phyloP scores from a whole-genome alignment of 73 alveolate genomes.

The Paramecium primaurelia region DNA sequence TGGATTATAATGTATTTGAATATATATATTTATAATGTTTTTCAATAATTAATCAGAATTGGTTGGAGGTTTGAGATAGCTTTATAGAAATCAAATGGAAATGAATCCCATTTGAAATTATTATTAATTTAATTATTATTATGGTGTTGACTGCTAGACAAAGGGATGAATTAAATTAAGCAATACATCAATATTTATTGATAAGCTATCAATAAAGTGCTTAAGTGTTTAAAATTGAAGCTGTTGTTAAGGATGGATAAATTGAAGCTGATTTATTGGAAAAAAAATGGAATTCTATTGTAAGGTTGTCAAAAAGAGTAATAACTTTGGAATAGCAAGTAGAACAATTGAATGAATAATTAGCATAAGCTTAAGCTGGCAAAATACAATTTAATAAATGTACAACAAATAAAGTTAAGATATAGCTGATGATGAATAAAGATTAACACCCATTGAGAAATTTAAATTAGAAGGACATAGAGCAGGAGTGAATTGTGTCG shows the following conservation, averaged over 20 bases:
- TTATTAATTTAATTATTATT: neutral
- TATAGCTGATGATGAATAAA: constrained; percentile 1
- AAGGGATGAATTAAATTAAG: constrained; percentile 59
- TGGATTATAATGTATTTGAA: neutral
- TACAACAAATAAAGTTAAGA: constrained; percentile 19
- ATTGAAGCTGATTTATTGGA: constrained; percentile 73
- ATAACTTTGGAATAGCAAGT: constrained; percentile 76
- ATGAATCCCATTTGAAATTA: neutral
- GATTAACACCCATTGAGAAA: constrained; percentile 65
- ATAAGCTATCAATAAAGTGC: constrained; percentile 37
- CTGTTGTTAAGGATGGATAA: constrained; percentile 32
- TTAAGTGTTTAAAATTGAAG: constrained; percentile 22
- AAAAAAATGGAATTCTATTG: constrained; percentile 90
- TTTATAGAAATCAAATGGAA: neutral
- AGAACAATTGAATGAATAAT: constrained; percentile 64
- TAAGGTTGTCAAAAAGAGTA: constrained; percentile 78
- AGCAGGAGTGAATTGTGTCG: constrained; percentile 71
- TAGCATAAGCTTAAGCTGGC: constrained; percentile 48
- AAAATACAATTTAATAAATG: neutral
- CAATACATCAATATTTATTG: constrained; percentile 54
- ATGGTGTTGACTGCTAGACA: constrained; percentile 56
- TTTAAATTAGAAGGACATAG: constrained; percentile 82
- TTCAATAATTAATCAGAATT: neutral
- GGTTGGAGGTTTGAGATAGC: neutral
- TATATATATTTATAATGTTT: neutral